Evolutionary conservation across 179 eudicot genomes (phyloP), one percentile per base, ranked within the genome.

Genomic region (Corrigiola litoralis): DNA sequence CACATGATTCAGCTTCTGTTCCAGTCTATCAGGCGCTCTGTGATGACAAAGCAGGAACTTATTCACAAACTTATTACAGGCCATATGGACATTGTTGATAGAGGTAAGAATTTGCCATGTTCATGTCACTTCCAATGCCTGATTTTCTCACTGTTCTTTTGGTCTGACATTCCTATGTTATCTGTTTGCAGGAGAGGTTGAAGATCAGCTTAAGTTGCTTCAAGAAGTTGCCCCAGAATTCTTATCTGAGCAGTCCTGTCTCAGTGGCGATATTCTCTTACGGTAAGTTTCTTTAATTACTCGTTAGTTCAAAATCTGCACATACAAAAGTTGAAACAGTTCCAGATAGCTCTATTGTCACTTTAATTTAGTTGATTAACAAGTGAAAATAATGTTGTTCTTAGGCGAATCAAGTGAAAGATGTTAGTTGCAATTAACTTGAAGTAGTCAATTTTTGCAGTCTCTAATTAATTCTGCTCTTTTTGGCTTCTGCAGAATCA

Each of bases 141-240:
- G 10, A 10, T 24, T 63, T 8, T 32, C 11, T 47, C 41, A n/a
- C 17, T 33, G 13, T 29, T 32, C 18, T 47, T 29, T 36, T 6
- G 2, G 38, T 33, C 48, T 49, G 50, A 68, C 44, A n/a, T 45
- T 49, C 4, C 17, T 8, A 4, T 58, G 44, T 48, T 66, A 7
- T 52, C 36, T 31, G 48, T 31, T 46, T 36, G 55, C 89, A 94
- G 99, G 76, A 48, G 95, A 87, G 70, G 81, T 88, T 41, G 97
- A 87, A 72, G 86, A 84, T 49, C 95, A 90, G 58, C 83, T 94
- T 21, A 65, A 58, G 57, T 72, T 94, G 76, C 71, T 94, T 61
- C 75, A 77, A 69, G 95, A 92, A 74, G 64, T 90, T 31, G 89
- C 76, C 36, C 97, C 97, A 10, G 97, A 90, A 44, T 92, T 75